Evolutionary conservation across 331 rosid genomes (phyloP).

Genomic region (Malus hybrid): DNA sequence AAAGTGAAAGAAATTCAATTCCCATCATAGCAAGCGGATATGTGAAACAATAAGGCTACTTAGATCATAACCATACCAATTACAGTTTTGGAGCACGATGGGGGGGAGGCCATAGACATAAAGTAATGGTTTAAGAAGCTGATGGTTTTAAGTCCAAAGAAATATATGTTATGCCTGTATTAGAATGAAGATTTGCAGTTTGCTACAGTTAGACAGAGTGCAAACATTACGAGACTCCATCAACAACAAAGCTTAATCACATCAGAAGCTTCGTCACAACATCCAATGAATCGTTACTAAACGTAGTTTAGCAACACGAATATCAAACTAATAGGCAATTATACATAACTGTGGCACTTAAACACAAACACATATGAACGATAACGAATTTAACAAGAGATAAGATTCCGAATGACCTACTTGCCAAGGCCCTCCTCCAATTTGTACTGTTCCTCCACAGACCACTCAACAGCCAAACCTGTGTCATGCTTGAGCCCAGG

Average conservation of each 20-base stretch:
- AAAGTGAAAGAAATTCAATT: background rate
- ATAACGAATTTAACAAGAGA: background rate
- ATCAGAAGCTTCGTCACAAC: background rate
- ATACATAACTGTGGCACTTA: background rate
- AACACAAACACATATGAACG: background rate
- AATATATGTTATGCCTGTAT: background rate
- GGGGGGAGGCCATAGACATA: background rate
- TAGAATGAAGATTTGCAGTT: background rate
- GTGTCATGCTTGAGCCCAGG: conserved; percentile 90
- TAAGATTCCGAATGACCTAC: conserved; percentile 38
- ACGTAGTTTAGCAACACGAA: background rate
- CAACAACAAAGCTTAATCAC: background rate
- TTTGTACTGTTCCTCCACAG: conserved; percentile 75
- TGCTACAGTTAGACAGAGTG: background rate
- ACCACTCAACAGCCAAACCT: conserved; percentile 95
- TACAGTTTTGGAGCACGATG: background rate
- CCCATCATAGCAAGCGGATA: background rate
- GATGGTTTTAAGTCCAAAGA: background rate
- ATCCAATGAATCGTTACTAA: background rate
- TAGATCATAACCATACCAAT: background rate
- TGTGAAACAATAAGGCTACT: background rate
- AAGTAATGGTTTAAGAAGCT: background rate
- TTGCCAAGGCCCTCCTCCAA: conserved; percentile 79
- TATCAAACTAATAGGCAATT: background rate
- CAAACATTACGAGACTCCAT: background rate